phyloP scores from a whole-genome alignment of 2,329 filamentous ascomycete genomes.

The Calonectria honghensis region DNA sequence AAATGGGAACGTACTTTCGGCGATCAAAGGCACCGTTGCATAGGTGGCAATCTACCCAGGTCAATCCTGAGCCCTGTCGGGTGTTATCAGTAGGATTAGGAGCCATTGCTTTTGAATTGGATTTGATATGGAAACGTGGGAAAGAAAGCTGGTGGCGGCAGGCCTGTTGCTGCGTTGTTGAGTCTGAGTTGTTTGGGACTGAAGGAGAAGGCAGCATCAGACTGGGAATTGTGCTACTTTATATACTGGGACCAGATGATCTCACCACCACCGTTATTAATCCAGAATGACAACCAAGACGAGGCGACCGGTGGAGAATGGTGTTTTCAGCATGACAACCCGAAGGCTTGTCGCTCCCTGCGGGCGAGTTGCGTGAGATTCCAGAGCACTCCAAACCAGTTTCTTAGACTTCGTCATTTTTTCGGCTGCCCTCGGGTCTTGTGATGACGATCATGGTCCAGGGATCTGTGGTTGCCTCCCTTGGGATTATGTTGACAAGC shows the following conservation, averaged over 20 bases:
- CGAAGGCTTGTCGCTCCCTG: slow-evolving; percentile 45
- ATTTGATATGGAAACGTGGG: background rate
- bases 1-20: slow-evolving; percentile 40
- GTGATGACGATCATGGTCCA: slow-evolving; percentile 46
- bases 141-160: background rate
- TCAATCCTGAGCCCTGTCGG: background rate
- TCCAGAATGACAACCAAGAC: slow-evolving; percentile 35
- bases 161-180: background rate
- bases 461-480: slow-evolving; percentile 47
- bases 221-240: slow-evolving; percentile 39
- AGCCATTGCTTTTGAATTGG: background rate
- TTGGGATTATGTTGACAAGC: slow-evolving; percentile 39
- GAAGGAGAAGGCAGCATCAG: slow-evolving; percentile 9
- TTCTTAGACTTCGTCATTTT: slow-evolving; percentile 40
- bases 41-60: slow-evolving; percentile 47
- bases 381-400: slow-evolving; percentile 27
- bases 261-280: slow-evolving; percentile 17
- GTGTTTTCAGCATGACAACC: slow-evolving; percentile 33
- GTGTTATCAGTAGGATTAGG: background rate
- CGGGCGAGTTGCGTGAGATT: slow-evolving; percentile 19
- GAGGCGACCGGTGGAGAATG: slow-evolving; percentile 18
- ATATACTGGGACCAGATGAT: slow-evolving; percentile 45
- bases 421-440: slow-evolving; percentile 47
- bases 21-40: slow-evolving; percentile 52
- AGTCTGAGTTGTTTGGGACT: slow-evolving; percentile 28